Conservation (phyloP, 768 basidiomycete genomes). For the Rhizopogon vulgaris region DNA sequence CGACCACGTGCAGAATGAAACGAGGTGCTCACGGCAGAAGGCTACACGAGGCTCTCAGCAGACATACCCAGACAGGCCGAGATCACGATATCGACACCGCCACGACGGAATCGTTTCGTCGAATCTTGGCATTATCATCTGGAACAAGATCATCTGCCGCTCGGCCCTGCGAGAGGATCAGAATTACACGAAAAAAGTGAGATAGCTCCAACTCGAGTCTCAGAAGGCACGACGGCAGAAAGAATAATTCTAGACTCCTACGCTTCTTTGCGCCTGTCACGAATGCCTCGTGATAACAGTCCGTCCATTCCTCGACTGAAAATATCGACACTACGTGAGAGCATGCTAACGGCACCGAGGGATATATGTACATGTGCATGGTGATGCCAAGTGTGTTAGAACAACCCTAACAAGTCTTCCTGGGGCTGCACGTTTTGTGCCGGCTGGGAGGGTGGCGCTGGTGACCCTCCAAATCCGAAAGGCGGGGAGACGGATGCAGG, state of each 20-base stretch:
- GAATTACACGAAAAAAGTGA: background rate
- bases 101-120: no score
- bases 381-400: constrained; percentile 24
- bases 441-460: constrained; percentile 6
- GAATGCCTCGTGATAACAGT: background rate
- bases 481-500: constrained; percentile 5
- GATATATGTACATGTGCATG: background rate
- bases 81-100: no score
- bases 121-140: no score
- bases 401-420: constrained; percentile 50
- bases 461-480: constrained; percentile 14
- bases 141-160: background rate
- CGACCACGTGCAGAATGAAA: no score
- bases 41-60: no score
- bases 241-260: background rate
- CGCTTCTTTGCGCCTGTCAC: background rate
- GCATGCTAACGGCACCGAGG: background rate
- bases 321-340: background rate
- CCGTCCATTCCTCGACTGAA: background rate
- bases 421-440: constrained; percentile 26
- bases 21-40: no score
- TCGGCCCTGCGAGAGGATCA: background rate
- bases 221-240: background rate
- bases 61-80: no score
- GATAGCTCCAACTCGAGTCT: background rate